Conservation (phyloP, 1,139 yeast species). For the Blastobotrys aristatus region DNA sequence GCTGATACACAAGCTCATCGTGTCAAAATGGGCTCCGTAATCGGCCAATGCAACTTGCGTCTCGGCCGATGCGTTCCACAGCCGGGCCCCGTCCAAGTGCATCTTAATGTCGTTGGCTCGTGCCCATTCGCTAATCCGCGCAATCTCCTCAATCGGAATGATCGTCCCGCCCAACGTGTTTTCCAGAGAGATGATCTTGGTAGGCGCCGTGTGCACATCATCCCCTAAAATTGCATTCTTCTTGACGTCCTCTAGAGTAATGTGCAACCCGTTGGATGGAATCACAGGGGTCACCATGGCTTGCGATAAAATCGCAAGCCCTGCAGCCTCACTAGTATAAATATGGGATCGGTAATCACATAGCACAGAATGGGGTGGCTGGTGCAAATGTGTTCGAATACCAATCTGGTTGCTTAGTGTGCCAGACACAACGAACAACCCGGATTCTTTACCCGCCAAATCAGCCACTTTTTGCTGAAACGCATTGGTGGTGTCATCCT, state of each 20-base stretch:
- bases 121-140: slow-evolving; percentile 68
- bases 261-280: slow-evolving; percentile 66
- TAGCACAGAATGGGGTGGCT: slow-evolving; percentile 81
- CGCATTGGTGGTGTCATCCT: slow-evolving; percentile 63
- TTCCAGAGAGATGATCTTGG: slow-evolving; percentile 77
- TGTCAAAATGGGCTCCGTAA: slow-evolving; percentile 76
- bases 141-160: slow-evolving; percentile 75
- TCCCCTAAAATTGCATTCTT: slow-evolving; percentile 64
- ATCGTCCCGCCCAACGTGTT: slow-evolving; percentile 83
- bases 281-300: slow-evolving; percentile 86
- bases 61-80: slow-evolving; percentile 83
- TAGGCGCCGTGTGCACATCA: slow-evolving; percentile 87
- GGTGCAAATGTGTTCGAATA: slow-evolving; percentile 65
- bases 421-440: slow-evolving; percentile 81
- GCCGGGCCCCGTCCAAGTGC: slow-evolving; percentile 94
- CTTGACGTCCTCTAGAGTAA: slow-evolving; percentile 76
- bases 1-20: slow-evolving; percentile 83
- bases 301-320: slow-evolving; percentile 81
- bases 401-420: slow-evolving; percentile 90
- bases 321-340: slow-evolving; percentile 82
- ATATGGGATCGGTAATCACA: slow-evolving; percentile 88
- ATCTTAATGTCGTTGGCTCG: slow-evolving; percentile 55
- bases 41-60: slow-evolving; percentile 66
- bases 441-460: slow-evolving; percentile 79
- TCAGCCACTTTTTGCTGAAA: slow-evolving; percentile 63